phyloP scores from a whole-genome alignment of 352 stramenopile species.

The Globisporangium splendens region DNA sequence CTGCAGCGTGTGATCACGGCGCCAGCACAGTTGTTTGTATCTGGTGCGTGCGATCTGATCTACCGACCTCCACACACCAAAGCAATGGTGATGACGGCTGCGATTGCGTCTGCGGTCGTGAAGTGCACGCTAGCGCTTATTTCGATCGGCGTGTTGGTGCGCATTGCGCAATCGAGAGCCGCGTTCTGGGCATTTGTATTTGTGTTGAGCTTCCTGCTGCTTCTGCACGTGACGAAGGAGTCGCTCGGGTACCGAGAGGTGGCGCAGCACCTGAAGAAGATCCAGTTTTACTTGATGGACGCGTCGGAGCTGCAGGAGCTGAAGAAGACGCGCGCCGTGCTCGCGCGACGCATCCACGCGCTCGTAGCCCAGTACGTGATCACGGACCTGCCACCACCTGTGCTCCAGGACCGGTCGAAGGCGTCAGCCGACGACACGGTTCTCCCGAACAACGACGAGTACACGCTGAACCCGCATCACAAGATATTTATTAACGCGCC shows the following conservation, averaged over 20 bases:
- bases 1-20: constrained; percentile 36
- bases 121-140: constrained; percentile 13
- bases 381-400: constrained; percentile 54
- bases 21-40: constrained; percentile 41
- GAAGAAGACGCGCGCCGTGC: constrained; percentile 45
- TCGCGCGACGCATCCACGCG: constrained; percentile 61
- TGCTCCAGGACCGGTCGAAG: constrained; percentile 58
- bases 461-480: constrained; percentile 70
- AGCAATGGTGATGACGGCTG: constrained; percentile 19
- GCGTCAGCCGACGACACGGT: constrained; percentile 21
- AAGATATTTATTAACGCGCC: constrained; percentile 85
- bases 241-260: constrained; percentile 38
- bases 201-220: constrained; percentile 29
- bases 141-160: constrained; percentile 29
- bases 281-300: constrained; percentile 78
- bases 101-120: constrained; percentile 6
- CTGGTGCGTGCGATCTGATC: constrained; percentile 48
- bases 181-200: constrained; percentile 27
- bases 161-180: constrained; percentile 23
- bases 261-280: constrained; percentile 60
- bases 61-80: constrained; percentile 32
- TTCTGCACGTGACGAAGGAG: constrained; percentile 28
- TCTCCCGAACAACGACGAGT: constrained; percentile 49
- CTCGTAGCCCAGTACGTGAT: constrained; percentile 66
- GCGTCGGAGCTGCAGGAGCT: constrained; percentile 41